Conservation (phyloP, 352 stramenopile genomes). For the Globisporangium barbulae region DNA sequence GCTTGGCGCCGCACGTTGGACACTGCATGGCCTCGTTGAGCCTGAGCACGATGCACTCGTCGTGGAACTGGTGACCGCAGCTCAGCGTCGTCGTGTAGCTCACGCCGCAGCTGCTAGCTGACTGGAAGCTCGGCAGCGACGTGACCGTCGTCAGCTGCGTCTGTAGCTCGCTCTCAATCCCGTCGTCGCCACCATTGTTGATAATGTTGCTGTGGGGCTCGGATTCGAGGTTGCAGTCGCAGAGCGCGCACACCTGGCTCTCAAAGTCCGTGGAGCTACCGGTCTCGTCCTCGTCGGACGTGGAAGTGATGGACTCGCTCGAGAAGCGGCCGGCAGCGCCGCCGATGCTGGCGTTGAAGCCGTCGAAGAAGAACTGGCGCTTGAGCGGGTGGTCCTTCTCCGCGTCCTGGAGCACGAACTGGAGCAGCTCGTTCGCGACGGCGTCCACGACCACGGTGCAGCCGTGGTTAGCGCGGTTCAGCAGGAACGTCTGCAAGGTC, state of each 20-base stretch:
- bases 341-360: neutral
- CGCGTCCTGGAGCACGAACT: slow-evolving; percentile 16
- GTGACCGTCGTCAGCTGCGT: neutral
- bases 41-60: slow-evolving; percentile 24
- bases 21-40: slow-evolving; percentile 23
- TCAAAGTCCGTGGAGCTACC: slow-evolving; percentile 11
- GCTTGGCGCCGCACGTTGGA: slow-evolving; percentile 17
- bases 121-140: neutral
- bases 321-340: neutral
- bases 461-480: slow-evolving; percentile 33
- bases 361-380: slow-evolving; percentile 4
- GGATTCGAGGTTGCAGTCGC: slow-evolving; percentile 9
- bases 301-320: slow-evolving; percentile 18
- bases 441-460: slow-evolving; percentile 32
- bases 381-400: slow-evolving; percentile 7
- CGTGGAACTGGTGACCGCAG: slow-evolving; percentile 18
- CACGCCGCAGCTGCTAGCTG: neutral
- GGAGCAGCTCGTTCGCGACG: slow-evolving; percentile 27
- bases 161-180: neutral
- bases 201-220: slow-evolving; percentile 10
- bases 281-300: slow-evolving; percentile 21
- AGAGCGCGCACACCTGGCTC: slow-evolving; percentile 11
- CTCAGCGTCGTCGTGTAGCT: slow-evolving; percentile 17
- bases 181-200: neutral
- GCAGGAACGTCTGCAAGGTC: slow-evolving; percentile 35